A percentile compares a stretch with the other conserved stretches of the same genome.
phyloP scores from a whole-genome alignment of 2,329 filamentous ascomycete genomes.

The Talaromyces sp. region DNA sequence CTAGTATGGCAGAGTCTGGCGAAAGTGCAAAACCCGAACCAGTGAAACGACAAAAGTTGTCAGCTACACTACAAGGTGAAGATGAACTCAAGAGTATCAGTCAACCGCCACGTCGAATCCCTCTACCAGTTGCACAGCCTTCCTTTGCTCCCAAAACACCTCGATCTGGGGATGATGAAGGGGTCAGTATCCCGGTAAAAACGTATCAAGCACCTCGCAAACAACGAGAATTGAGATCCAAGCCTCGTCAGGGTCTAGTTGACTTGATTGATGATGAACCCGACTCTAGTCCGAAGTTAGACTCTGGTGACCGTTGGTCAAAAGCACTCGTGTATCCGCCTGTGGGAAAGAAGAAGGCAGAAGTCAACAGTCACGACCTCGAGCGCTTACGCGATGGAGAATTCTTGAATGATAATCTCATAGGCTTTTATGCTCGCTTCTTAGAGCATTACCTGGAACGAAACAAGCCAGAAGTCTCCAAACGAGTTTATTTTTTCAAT shows the following conservation, averaged over 20 bases:
- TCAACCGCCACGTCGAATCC: conserved; percentile 15
- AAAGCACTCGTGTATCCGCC: conserved; percentile 45
- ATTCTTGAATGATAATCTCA: conserved; percentile 88
- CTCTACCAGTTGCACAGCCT: conserved; percentile 2
- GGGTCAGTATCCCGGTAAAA: conserved; percentile 30
- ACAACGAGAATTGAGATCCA: conserved; percentile 31
- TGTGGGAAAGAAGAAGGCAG: conserved; percentile 46
- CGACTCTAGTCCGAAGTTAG: conserved; percentile 2
- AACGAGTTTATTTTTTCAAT: conserved; percentile 82
- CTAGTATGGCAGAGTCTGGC: conserved; percentile 12
- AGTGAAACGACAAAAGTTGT: conserved; percentile 30
- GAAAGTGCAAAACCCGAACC: conserved; percentile 15
- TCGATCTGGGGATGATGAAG: conserved; percentile 15
- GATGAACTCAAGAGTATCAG: conserved; percentile 18
- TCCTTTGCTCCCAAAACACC: conserved; percentile 15
- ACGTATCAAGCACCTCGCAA: conserved; percentile 19
- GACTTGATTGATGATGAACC: conserved; percentile 14
- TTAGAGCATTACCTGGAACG: conserved; percentile 60
- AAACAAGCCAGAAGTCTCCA: conserved; percentile 53
- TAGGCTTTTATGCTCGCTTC: conserved; percentile 80
- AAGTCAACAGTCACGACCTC: conserved; percentile 50
- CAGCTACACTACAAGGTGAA: conserved; percentile 28
- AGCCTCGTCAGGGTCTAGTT: conserved; percentile 22
- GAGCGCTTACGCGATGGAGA: conserved; percentile 75
- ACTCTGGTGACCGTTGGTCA: conserved; percentile 1